Evolutionary conservation across 768 basidiomycete genomes (phyloP).

Genomic region (Pisolithus sp.): DNA sequence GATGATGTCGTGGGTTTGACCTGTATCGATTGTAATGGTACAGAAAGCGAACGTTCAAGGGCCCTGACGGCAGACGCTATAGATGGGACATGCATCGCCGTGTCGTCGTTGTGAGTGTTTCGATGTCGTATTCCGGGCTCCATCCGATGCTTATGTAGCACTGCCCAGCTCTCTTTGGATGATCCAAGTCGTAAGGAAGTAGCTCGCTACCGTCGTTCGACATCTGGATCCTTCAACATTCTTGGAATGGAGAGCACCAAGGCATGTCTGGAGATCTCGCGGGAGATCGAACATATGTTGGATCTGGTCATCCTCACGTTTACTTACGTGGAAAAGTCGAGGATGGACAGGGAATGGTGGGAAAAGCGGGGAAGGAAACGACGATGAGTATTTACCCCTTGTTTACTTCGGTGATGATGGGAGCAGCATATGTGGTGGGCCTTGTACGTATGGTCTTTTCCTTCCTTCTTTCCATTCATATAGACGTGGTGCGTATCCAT

Average conservation of each 20-base stretch:
- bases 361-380: background rate
- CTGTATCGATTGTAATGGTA: background rate
- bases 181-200: background rate
- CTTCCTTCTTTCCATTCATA: background rate
- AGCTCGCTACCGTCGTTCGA: background rate
- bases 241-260: constrained; percentile 1
- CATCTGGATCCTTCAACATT: background rate
- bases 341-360: constrained; percentile 1
- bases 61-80: constrained; percentile 2
- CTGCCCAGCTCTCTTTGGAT: background rate
- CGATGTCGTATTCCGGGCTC: background rate
- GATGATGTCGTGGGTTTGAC: background rate
- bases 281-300: constrained; percentile 4
- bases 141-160: background rate
- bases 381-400: background rate
- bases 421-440: background rate
- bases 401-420: background rate
- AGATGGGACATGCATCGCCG: constrained; percentile 4
- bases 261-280: constrained; percentile 6
- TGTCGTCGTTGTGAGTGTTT: constrained; percentile 1
- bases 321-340: constrained; percentile 5
- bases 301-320: constrained; percentile 8
- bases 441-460: background rate
- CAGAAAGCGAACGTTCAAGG: constrained; percentile 4
- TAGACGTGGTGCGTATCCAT: too few relatives aligned